A percentile compares a stretch with the other conserved stretches of the same genome.
Evolutionary conservation across 2,329 filamentous ascomycete species (phyloP).

Genomic region (Fusarium sp.): DNA sequence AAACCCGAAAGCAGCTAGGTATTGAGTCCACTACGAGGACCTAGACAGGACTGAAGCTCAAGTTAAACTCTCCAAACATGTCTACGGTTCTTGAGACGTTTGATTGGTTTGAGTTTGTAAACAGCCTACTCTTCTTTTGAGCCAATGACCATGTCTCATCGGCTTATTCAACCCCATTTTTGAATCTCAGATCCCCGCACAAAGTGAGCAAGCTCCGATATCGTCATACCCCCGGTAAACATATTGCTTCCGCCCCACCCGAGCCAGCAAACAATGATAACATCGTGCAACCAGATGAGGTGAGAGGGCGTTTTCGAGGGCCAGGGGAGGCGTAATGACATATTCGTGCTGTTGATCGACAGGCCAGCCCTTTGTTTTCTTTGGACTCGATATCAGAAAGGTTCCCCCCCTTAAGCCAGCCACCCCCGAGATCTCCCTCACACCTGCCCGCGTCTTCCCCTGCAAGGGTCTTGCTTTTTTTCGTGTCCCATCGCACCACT

Average conservation of each 20-base stretch:
- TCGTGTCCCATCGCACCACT: constrained; percentile 14
- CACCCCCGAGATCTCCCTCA: background rate
- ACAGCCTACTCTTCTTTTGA: background rate
- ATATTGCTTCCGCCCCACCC: background rate
- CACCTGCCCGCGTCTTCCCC: constrained; percentile 1
- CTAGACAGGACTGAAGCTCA: background rate
- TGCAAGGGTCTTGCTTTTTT: constrained; percentile 11
- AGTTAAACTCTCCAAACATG: background rate
- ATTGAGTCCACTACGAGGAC: background rate
- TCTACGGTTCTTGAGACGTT: background rate
- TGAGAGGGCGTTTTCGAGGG: constrained; percentile 17
- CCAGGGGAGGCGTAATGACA: constrained; percentile 35
- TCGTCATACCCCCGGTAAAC: constrained; percentile 30
- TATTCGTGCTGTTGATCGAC: constrained; percentile 32
- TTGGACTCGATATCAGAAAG: constrained; percentile 12
- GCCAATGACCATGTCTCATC: constrained; percentile 22
- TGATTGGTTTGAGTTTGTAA: background rate
- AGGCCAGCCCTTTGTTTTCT: constrained; percentile 1
- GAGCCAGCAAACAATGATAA: constrained; percentile 35
- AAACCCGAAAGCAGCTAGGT: background rate
- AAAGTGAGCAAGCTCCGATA: constrained; percentile 16
- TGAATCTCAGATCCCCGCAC: background rate
- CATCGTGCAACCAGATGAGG: constrained; percentile 28
- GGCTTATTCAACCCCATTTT: background rate
- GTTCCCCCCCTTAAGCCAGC: constrained; percentile 1